Evolutionary conservation across 768 basidiomycete genomes (phyloP).

Genomic region (Termitomyces sp.): DNA sequence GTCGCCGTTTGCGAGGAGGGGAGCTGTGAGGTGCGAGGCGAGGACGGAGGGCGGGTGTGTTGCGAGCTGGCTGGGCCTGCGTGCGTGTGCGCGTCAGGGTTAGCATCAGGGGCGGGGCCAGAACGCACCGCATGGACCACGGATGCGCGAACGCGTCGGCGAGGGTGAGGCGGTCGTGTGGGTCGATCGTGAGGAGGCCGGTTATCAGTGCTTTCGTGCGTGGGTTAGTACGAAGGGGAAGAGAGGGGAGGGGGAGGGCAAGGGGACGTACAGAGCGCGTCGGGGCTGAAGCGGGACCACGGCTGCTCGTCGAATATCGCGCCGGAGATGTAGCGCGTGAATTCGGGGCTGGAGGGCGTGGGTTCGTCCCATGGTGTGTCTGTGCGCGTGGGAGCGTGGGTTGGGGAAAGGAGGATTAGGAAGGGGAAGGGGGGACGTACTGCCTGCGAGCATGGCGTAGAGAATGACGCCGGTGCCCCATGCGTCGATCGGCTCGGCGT

Average conservation of each 20-base stretch:
- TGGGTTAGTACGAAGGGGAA: too few relatives aligned
- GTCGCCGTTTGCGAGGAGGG: constrained; percentile 68
- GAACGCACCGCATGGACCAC: constrained; percentile 70
- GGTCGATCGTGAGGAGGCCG: constrained; percentile 72
- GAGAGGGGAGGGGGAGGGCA: not conserved
- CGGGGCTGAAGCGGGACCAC: constrained; percentile 64
- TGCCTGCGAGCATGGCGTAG: constrained; percentile 86
- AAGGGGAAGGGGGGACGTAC: too few relatives aligned
- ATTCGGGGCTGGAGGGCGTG: constrained; percentile 75
- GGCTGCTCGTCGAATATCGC: constrained; percentile 72
- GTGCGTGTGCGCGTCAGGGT: too few relatives aligned
- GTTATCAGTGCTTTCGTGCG: too few relatives aligned
- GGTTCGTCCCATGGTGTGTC: constrained; percentile 99
- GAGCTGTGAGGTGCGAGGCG: constrained; percentile 67
- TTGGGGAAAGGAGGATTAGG: too few relatives aligned
- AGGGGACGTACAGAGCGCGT: constrained; percentile 57
- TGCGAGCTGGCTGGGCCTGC: constrained; percentile 69
- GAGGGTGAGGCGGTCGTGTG: constrained; percentile 63
- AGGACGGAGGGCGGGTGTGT: constrained; percentile 46
- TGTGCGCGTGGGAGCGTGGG: constrained; percentile 22
- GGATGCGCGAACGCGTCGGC: constrained; percentile 47
- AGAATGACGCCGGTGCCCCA: constrained; percentile 96
- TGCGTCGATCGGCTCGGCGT: constrained; percentile 90
- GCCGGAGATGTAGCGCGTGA: constrained; percentile 64
- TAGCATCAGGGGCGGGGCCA: too few relatives aligned